A percentile compares a stretch with the other conserved stretches of the same genome.
Conservation (phyloP, 805 yeast genomes). For the Schizosaccharomyces japonicus region DNA sequence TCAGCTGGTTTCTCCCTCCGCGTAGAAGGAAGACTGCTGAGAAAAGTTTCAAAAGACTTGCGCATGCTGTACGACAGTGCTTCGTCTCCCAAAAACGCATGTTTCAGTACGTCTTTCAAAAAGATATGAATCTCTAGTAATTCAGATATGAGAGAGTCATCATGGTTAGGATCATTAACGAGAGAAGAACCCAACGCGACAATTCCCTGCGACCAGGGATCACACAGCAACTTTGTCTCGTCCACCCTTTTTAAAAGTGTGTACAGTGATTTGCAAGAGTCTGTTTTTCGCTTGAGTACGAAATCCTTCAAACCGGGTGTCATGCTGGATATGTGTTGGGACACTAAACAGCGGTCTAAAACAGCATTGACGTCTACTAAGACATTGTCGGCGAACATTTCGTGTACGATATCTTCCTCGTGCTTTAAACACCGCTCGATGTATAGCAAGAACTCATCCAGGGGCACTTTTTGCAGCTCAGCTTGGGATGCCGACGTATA, state of each 20-base stretch:
- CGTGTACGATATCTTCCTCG: background rate
- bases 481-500: background rate
- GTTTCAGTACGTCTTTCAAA: background rate
- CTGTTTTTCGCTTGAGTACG: background rate
- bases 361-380: background rate
- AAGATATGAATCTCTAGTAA: background rate
- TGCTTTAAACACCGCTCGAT: background rate
- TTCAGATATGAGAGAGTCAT: background rate
- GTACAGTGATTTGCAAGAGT: background rate
- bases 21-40: conserved; percentile 7
- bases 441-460: background rate
- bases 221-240: background rate
- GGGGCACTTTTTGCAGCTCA: background rate
- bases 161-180: background rate
- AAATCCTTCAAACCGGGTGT: background rate
- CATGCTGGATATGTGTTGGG: background rate
- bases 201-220: background rate
- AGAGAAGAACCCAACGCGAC: background rate
- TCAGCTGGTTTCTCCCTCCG: conserved; percentile 14
- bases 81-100: conserved; percentile 8
- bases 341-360: background rate
- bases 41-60: conserved; percentile 10
- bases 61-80: conserved; percentile 9
- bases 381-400: background rate
- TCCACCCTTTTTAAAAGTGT: background rate